These are phyloP conservation scores for Neurospora tetraspora DNA, from an alignment of 495 filamentous ascomycete genomes.

Conservation along the genomic window DNA sequence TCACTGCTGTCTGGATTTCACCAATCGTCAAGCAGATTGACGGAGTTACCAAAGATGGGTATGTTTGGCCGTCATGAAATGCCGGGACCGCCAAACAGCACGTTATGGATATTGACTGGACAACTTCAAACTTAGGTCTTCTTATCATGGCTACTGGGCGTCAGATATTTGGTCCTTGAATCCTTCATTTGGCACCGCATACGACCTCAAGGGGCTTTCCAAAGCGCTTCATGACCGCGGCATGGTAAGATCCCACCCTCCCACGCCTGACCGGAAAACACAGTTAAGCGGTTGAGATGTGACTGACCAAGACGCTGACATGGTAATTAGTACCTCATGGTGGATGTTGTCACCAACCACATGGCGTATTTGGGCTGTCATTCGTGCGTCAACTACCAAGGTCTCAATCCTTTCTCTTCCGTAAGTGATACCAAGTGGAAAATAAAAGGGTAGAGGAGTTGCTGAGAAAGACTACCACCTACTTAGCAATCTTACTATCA, in stretches of 20 bases:
- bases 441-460: neutral
- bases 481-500: slow-evolving; percentile 50
- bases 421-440: slow-evolving; percentile 7
- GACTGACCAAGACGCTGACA: neutral
- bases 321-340: slow-evolving; percentile 53
- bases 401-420: slow-evolving; percentile 56
- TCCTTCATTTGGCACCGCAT: slow-evolving; percentile 53
- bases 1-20: slow-evolving; percentile 77
- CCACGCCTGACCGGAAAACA: neutral
- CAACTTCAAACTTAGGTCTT: slow-evolving; percentile 12
- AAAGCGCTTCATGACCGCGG: slow-evolving; percentile 49
- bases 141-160: slow-evolving; percentile 74
- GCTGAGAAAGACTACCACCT: neutral
- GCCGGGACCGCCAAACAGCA: neutral
- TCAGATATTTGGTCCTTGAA: slow-evolving; percentile 57
- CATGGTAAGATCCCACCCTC: slow-evolving; percentile 33
- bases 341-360: slow-evolving; percentile 73
- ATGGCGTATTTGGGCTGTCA: slow-evolving; percentile 53
- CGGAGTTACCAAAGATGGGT: slow-evolving; percentile 43
- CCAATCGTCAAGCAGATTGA: slow-evolving; percentile 57
- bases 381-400: slow-evolving; percentile 46
- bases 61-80: neutral
- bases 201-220: slow-evolving; percentile 52
- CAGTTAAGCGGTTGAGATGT: neutral
- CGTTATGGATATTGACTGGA: neutral